Evolutionary conservation across 345 rosid genomes (phyloP), one percentile per base, ranked within the genome.

Genomic region (Hypericum perforatum): DNA sequence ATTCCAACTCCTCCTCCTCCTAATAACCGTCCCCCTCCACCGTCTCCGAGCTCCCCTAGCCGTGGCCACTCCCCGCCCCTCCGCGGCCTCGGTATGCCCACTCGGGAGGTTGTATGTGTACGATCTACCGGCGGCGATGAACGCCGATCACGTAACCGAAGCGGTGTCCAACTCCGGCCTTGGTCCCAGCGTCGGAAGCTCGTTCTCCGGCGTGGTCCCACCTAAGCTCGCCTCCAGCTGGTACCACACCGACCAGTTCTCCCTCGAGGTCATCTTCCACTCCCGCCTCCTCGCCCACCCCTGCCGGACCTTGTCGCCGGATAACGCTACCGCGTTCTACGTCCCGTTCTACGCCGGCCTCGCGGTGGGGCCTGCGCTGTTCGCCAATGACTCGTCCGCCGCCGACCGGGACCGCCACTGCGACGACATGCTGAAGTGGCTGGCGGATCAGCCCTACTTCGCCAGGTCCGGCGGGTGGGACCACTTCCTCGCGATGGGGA

Each of bases 231-330:
- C 78, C 13, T 81, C 84, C 9, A 83, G 95, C 0, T 92, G 99
- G 99, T 79, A 75, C 67, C 76, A 94, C 91, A 89, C 99, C 0
- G 95, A 92, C 38, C 97, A 92, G 66, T 89, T 92, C 61, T 87
- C 78, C 2, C 63, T 79, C 47, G 97, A 92, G 61, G 57, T 92
- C n/a, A 74, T 92, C 5, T 85, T 83, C 64, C 97, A 89, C 57
- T 78, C 80, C 69, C 73, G 95, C 63, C 64, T 94, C 13, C 61
- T 84, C 15, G 86, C 80, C 49, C 89, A 94, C 67, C 71, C 59
- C 46, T 89, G 99, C 52, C 63, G 94, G 54, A 89, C 95, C 4
- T 37, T 40, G 49, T 89, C 84, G 53, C 81, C 91, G 5, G 74
- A 54, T n/a, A 71, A 82, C 0, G 97, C 97, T 11, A 65, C 85